Conservation (phyloP, 2,329 filamentous ascomycete species). For the Penicillium sp. region DNA sequence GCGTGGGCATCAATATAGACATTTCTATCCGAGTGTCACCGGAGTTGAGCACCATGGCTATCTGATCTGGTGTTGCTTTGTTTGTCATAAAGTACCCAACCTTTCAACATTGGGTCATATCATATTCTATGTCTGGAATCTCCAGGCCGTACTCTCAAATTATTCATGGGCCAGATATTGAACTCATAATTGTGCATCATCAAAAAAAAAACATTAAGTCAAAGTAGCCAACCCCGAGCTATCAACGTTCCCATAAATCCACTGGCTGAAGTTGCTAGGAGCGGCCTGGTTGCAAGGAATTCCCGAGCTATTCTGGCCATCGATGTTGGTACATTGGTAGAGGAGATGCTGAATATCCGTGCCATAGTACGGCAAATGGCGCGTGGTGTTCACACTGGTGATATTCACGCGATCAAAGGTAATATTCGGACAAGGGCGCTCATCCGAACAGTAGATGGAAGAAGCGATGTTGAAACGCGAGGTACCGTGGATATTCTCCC, state of each 20-base stretch:
- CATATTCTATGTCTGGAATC: too few relatives aligned
- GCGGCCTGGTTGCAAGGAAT: constrained; percentile 6
- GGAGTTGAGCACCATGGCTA: too few relatives aligned
- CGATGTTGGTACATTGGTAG: constrained; percentile 4
- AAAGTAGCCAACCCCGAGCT: neutral
- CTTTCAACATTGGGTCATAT: too few relatives aligned
- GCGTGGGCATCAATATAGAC: too few relatives aligned
- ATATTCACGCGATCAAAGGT: constrained; percentile 11
- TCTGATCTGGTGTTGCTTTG: too few relatives aligned
- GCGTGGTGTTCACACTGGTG: neutral
- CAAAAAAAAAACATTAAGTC: neutral
- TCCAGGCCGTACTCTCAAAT: too few relatives aligned
- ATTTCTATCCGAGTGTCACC: too few relatives aligned
- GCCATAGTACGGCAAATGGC: neutral
- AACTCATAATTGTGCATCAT: neutral
- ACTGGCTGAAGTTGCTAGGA: constrained; percentile 6
- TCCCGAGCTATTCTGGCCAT: constrained; percentile 1
- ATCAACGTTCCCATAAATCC: constrained; percentile 3
- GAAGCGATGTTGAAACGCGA: constrained; percentile 51
- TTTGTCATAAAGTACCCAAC: too few relatives aligned
- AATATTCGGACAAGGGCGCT: constrained; percentile 46
- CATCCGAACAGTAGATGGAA: constrained; percentile 46
- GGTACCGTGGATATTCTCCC: constrained; percentile 53
- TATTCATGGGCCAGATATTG: too few relatives aligned
- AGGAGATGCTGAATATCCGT: constrained; percentile 1